phyloP scores from a whole-genome alignment of 2,329 filamentous ascomycete genomes.

The Fusarium tanahbumbuense region DNA sequence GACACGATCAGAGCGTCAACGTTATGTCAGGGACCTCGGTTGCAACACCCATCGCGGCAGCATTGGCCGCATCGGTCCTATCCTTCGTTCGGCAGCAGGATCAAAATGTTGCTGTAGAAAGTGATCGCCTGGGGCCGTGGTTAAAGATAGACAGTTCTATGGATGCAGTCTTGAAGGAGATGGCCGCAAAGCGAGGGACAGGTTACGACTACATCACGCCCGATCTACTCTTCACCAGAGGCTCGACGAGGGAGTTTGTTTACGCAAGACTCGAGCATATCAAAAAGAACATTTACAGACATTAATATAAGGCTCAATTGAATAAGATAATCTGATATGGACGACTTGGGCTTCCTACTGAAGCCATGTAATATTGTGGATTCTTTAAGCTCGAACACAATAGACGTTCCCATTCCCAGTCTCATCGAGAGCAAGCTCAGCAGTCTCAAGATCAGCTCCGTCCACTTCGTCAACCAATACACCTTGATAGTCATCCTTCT shows the following conservation, averaged over 20 bases:
- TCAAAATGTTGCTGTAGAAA: neutral
- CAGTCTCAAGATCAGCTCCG: neutral
- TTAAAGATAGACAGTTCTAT: neutral
- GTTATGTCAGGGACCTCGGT: conserved; percentile 1
- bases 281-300: too few species aligned
- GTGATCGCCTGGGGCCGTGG: neutral
- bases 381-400: neutral
- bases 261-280: neutral
- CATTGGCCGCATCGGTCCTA: neutral
- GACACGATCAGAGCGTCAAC: neutral
- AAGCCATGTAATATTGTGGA: too few species aligned
- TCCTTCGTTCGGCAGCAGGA: neutral
- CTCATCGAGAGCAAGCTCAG: neutral
- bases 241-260: neutral
- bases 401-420: neutral
- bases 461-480: neutral
- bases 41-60: neutral
- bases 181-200: neutral
- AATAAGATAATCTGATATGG: too few species aligned
- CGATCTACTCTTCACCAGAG: neutral
- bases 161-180: neutral
- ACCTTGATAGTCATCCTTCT: neutral
- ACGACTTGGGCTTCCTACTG: too few species aligned
- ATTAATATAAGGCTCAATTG: too few species aligned
- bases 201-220: neutral